Base-by-base conservation (phyloP, 352 stramenopile genomes). In the Pythium volutum region DNA sequence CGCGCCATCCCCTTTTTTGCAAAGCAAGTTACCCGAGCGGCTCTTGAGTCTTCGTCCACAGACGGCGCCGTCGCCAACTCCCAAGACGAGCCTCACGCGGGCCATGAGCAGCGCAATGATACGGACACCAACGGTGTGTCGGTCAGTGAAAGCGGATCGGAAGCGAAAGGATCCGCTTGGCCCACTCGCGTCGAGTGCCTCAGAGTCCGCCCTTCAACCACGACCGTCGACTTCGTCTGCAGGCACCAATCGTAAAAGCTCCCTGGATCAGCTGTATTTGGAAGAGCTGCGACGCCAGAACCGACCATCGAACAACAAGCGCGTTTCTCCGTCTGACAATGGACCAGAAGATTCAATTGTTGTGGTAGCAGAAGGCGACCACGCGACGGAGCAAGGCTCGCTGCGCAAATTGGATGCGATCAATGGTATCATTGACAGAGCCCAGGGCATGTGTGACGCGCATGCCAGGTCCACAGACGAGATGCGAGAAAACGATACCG, bases 361-460 rank as follows among this genome's bases (percentile, higher is more conserved):
- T 11, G 33, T 25, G 9, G 39, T 9, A 25, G 25, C 39, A 41
- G 22, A 42, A 41, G n/a, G 55, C 22, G 29, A 56, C 1, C 25
- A 66, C 2, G 6, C 26, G 11, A 12, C 8, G 6, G 29, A 50
- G 2, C 2, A 20, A 11, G 11, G 18, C 10, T 50, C 66, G 6
- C 61, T 84, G n/a, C 55, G 70, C 11, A 91, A 89, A 47, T 55
- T 91, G n/a, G 66, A 69, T 0, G 61, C 57, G 25, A 91, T 91
- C 66, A 91, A 91, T 27, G 56, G 73, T 0, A 89, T 91, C 41
- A 79, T 90, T 18, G 54, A 71, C 18, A 81, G 70, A 45, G 78
- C 70, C 0, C 73, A 84, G 18, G 58, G 55, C n/a, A 81, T 71
- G 38, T 67, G 62, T 31, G 60, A 66, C 3, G 46, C 9, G 3